Conservation (phyloP, 176 grass and related monocot genomes). For the Zea mays region DNA sequence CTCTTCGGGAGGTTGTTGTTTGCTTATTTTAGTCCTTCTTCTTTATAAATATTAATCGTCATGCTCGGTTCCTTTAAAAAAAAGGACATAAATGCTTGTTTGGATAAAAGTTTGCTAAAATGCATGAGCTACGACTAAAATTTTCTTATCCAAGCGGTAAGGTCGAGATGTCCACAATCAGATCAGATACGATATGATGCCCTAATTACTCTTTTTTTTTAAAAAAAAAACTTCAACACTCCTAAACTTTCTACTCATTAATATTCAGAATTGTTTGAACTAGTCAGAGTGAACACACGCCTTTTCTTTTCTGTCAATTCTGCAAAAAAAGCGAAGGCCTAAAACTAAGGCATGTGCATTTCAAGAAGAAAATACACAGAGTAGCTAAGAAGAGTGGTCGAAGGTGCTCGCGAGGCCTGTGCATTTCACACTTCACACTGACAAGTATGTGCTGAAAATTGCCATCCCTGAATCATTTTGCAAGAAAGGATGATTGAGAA, state of each 20-base stretch:
- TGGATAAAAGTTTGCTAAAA: constrained; percentile 29
- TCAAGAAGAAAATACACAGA: constrained; percentile 56
- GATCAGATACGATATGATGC: constrained; percentile 42
- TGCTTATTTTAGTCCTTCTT: no score
- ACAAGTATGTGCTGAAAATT: background rate
- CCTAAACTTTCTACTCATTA: constrained; percentile 1
- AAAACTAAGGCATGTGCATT: constrained; percentile 44
- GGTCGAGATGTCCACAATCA: constrained; percentile 39
- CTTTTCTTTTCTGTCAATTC: background rate
- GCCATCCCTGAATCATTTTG: background rate
- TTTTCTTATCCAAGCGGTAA: constrained; percentile 25
- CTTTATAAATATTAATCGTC: no score
- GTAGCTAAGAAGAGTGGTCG: background rate
- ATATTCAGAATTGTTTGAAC: constrained; percentile 13
- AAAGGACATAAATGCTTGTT: constrained; percentile 19
- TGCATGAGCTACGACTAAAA: constrained; percentile 14
- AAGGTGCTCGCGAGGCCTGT: no score
- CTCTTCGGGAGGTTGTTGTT: no score
- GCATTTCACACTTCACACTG: no score
- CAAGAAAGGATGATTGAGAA: background rate
- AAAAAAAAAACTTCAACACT: background rate
- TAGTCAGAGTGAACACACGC: background rate
- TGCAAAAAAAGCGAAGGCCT: constrained; percentile 37
- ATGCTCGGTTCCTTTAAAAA: no score
- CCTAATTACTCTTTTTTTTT: constrained; percentile 17